Evolutionary conservation across 2,329 filamentous ascomycete genomes (phyloP).

Genomic region (Penicillium italicum): DNA sequence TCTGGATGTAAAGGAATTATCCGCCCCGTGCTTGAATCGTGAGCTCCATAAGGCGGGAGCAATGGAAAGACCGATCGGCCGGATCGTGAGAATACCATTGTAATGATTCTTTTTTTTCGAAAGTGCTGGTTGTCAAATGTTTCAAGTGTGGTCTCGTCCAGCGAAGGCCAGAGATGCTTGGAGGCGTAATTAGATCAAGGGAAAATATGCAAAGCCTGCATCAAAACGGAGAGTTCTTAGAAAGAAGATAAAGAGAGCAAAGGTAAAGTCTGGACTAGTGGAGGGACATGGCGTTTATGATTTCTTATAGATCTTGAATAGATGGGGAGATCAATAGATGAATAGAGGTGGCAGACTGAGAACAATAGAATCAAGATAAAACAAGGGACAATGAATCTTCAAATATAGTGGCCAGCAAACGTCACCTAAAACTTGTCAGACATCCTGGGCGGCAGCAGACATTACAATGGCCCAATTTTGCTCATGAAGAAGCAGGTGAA

Average conservation of each 20-base stretch:
- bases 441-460: conserved; percentile 14
- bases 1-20: conserved; percentile 61
- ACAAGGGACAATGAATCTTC: conserved; percentile 7
- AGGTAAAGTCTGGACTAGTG: neutral
- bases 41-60: conserved; percentile 41
- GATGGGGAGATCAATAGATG: conserved; percentile 6
- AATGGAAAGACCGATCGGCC: conserved; percentile 36
- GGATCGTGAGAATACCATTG: conserved; percentile 35
- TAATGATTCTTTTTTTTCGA: neutral
- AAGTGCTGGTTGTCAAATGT: neutral
- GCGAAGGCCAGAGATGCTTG: neutral
- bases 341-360: neutral
- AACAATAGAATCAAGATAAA: conserved; percentile 7
- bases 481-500: conserved; percentile 14
- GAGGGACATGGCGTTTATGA: conserved; percentile 1
- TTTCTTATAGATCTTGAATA: conserved; percentile 1
- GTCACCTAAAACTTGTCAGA: neutral
- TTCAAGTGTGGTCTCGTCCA: conserved; percentile 1
- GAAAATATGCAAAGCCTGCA: neutral
- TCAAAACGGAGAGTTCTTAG: neutral
- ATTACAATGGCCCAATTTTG: conserved; percentile 1
- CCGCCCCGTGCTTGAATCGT: conserved; percentile 50
- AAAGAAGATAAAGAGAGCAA: conserved; percentile 7
- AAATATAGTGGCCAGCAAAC: conserved; percentile 8
- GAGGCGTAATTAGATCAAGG: neutral